Conservation (phyloP, 306 rosid species). For the Cucurbita ficifolia region DNA sequence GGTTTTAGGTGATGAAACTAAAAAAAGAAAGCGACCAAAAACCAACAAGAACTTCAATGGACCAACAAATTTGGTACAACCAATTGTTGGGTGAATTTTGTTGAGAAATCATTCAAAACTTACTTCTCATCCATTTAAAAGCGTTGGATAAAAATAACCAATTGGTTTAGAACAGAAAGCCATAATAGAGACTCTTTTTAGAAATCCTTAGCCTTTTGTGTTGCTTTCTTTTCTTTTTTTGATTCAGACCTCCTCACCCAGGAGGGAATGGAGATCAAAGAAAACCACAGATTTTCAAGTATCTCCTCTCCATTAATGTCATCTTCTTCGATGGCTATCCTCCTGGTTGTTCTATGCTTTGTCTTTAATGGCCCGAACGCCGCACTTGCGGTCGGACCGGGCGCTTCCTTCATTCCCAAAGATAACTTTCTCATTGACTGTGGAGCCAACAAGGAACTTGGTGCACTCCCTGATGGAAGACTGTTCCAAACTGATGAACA, state of each 20-base stretch:
- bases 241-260: slow-evolving; percentile 34
- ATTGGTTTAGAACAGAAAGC: neutral
- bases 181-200: slow-evolving; percentile 6
- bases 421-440: slow-evolving; percentile 66
- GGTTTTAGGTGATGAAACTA: slow-evolving; percentile 2
- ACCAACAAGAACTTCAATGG: neutral
- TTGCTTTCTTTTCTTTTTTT: slow-evolving; percentile 12
- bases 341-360: slow-evolving; percentile 35
- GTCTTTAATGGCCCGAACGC: slow-evolving; percentile 4
- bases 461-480: slow-evolving; percentile 54
- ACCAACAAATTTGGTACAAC: neutral
- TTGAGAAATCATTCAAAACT: neutral
- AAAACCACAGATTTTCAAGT: slow-evolving; percentile 1
- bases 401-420: slow-evolving; percentile 32
- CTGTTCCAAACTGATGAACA: slow-evolving; percentile 54
- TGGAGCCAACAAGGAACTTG: slow-evolving; percentile 33
- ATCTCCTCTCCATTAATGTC: slow-evolving; percentile 7
- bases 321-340: slow-evolving; percentile 46
- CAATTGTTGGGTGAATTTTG: neutral
- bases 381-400: neutral
- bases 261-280: slow-evolving; percentile 63
- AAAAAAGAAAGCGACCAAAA: neutral
- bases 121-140: slow-evolving; percentile 1
- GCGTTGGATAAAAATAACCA: slow-evolving; percentile 3
- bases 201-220: slow-evolving; percentile 8